Conservation (phyloP, 2,329 filamentous ascomycete species). For the Penicillium griseofulvum region DNA sequence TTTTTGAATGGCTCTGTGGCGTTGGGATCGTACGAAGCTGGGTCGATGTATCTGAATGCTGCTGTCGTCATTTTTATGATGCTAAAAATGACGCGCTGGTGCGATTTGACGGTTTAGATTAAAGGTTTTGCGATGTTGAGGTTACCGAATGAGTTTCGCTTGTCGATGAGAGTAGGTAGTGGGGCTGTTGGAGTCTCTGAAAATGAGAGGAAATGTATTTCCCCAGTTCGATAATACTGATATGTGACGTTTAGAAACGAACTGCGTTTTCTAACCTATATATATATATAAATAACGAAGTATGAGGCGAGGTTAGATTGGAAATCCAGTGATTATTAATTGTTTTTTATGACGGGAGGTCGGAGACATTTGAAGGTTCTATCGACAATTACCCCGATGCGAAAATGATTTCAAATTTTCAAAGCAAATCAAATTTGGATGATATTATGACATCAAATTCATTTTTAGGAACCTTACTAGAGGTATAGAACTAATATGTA, state of each 20-base stretch:
- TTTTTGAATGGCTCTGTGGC: constrained; percentile 41
- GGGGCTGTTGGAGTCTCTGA: neutral
- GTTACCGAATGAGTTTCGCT: neutral
- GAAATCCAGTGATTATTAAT: constrained; percentile 3
- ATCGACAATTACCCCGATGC: neutral
- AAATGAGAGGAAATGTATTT: neutral
- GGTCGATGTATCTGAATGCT: constrained; percentile 62
- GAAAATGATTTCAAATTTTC: neutral
- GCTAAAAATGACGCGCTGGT: too few relatives aligned
- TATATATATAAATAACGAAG: neutral
- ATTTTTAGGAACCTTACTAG: too few relatives aligned
- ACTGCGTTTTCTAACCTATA: neutral
- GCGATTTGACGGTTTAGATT: neutral
- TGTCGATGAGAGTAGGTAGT: neutral
- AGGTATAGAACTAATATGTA: neutral
- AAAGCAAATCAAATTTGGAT: neutral
- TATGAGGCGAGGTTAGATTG: neutral
- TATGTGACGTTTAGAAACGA: neutral
- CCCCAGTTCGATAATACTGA: neutral
- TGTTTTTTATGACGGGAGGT: neutral
- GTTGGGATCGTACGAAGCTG: constrained; percentile 45
- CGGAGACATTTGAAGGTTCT: neutral
- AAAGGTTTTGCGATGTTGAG: neutral
- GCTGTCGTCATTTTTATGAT: constrained; percentile 54
- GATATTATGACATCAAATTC: too few relatives aligned